Evolutionary conservation across 2,329 filamentous ascomycete genomes (phyloP), one percentile per base, ranked within the genome.

Genomic region (Penicillium sp.): DNA sequence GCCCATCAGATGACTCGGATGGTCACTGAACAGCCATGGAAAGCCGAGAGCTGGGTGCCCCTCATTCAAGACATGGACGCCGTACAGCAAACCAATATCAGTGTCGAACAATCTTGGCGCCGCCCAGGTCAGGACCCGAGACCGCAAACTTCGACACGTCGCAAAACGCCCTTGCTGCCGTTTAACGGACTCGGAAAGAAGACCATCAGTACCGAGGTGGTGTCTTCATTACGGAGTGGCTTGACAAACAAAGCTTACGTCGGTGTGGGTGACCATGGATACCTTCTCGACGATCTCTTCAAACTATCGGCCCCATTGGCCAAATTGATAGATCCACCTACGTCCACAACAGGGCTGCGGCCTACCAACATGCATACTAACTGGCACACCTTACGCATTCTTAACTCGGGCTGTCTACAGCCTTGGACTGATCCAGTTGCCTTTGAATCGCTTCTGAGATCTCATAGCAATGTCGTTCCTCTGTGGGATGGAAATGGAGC

Each of bases 121-220:
- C 64, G 64, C 44, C 68, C 71, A 14, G 65, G 63, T 18, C 46
- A 59, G 41, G 44, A 54, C 5, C 38, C 53, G 6, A 54, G 58
- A 10, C 48, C 58, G 16, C 49, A 48, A 44, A 64, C 58, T 38
- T 60, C 57, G 16, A 57, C 48, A n/a, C 54, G 56, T 14, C 50
- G 46, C 14, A 39, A 58, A 7, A 61, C 59, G 44, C 55, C 61
- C 5, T 27, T 8, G 24, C 24, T 27, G 6, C 60, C 70, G 3
- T 75, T 77, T 55, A 65, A 71, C 29, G 75, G 76, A n/a, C 70
- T 78, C 32, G 75, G 72, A 2, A 55, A 58, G 40, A 69, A 74
- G 46, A 84, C 81, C 0, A 78, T 87, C 61, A 86, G 83, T 62
- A 75, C 75, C 40, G 84, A 87, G 67, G 77, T 86, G 10, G 76